phyloP scores from a whole-genome alignment of 1,284 basidiomycete species.

The Sanghuangporus baumii region DNA sequence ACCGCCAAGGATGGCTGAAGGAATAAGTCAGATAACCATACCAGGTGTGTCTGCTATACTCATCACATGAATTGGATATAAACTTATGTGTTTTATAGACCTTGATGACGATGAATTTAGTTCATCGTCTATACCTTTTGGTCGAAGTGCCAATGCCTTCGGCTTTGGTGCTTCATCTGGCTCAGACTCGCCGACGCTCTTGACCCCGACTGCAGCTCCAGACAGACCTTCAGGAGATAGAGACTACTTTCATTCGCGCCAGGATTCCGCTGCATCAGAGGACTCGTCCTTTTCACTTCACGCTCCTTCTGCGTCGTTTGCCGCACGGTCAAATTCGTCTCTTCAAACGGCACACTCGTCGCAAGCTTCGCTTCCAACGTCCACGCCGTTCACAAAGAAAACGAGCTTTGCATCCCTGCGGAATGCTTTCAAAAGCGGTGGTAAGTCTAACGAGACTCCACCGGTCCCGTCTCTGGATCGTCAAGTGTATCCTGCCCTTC shows the following conservation, averaged over 20 bases:
- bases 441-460: constrained; percentile 48
- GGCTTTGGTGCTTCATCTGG: constrained; percentile 40
- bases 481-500: constrained; percentile 60
- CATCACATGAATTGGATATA: background rate
- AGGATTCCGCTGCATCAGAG: constrained; percentile 66
- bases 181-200: constrained; percentile 59
- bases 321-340: constrained; percentile 37
- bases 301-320: constrained; percentile 23
- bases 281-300: constrained; percentile 59
- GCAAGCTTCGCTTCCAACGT: constrained; percentile 60
- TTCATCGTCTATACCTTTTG: constrained; percentile 59
- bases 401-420: constrained; percentile 82
- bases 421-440: constrained; percentile 78
- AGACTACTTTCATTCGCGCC: constrained; percentile 66
- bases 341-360: constrained; percentile 61
- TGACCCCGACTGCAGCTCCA: constrained; percentile 42
- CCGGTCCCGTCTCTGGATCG: constrained; percentile 64
- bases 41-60: constrained; percentile 46
- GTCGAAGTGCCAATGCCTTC: constrained; percentile 39
- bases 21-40: constrained; percentile 63
- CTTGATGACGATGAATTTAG: constrained; percentile 69
- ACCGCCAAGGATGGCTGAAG: constrained; percentile 17
- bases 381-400: constrained; percentile 69
- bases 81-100: constrained; percentile 34
- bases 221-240: constrained; percentile 35